Evolutionary conservation across 148 eudicot species (phyloP), one percentile per base, ranked within the genome.

Genomic region (Tetragonia tetragonoides): DNA sequence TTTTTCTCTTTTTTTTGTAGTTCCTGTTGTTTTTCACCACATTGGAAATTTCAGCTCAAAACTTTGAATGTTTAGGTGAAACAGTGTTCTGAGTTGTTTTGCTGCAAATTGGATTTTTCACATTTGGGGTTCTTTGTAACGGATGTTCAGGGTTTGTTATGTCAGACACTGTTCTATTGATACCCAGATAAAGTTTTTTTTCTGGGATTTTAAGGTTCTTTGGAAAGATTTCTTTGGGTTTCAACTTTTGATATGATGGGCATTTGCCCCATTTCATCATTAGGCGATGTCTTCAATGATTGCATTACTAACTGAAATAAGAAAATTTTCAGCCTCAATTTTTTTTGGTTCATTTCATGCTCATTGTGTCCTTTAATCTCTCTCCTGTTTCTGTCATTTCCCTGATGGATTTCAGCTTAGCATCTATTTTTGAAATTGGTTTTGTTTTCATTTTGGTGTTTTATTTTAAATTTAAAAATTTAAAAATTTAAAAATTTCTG

Each of bases 121-220:
- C 54, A 69, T 69, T 62, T 69, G 56, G 56, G 63, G 18, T 69
- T 38, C 17, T 44, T 44, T 59, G 73, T 44, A 0, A 12, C 23
- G 37, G 47, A 54, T 23, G n/a, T 24, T 17, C 24, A 42, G 37
- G 28, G 68, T 72, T 63, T 39, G 2, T 28, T 73, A 47, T 66
- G 51, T 10, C 4, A 21, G 53, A 21, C 49, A 80, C 79, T 80
- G 70, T 80, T 68, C 40, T 51, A 80, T 80, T 75, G 75, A n/a
- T 62, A 62, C 67, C 54, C 59, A 66, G 63, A 39, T 49, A 7
- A 61, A 46, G 17, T 68, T 59, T 47, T 59, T 47, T 28, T 34
- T 69, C 6, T 23, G 53, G 42, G 21, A 10, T 41, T 79, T 46
- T 62, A 14, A 56, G 21, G 56, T 59, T 0, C 10, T 65, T 46